Percentiles rank a stretch among this genome's conserved stretches.
Conservation (phyloP, 768 basidiomycete genomes). For the Thelephora aurantiotincta region DNA sequence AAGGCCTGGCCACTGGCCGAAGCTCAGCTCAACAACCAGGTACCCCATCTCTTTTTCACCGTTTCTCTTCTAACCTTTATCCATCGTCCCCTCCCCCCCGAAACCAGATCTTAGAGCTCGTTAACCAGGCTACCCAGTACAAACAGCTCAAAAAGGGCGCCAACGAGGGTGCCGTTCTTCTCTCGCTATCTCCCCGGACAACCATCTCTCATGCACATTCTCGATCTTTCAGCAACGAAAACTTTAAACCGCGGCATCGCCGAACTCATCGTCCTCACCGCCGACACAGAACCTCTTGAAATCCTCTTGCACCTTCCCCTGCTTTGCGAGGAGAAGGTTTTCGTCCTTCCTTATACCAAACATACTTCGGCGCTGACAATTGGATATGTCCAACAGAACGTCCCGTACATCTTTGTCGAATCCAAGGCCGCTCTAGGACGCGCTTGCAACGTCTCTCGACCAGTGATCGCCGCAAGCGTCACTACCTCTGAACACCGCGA, state of each 20-base stretch:
- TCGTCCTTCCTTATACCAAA: constrained; percentile 5
- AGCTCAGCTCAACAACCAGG: constrained; percentile 81
- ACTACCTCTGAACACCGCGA: constrained; percentile 95
- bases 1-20: constrained; percentile 88
- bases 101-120: constrained; percentile 80
- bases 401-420: constrained; percentile 90
- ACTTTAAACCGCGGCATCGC: constrained; percentile 96
- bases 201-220: neutral
- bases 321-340: constrained; percentile 94
- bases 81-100: neutral
- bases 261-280: constrained; percentile 94
- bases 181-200: neutral
- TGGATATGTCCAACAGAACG: constrained; percentile 47
- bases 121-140: constrained; percentile 92
- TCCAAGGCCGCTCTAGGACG: constrained; percentile 92
- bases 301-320: constrained; percentile 95
- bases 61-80: neutral
- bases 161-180: constrained; percentile 64
- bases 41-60: constrained; percentile 21
- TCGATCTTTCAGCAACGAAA: constrained; percentile 72
- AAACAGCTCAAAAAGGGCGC: constrained; percentile 99
- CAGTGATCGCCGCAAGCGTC: constrained; percentile 90
- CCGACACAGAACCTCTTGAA: constrained; percentile 94
- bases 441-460: constrained; percentile 89
- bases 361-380: neutral